Evolutionary conservation across 2,329 filamentous ascomycete genomes (phyloP).

Genomic region (Bimuria novae-zelandiae): DNA sequence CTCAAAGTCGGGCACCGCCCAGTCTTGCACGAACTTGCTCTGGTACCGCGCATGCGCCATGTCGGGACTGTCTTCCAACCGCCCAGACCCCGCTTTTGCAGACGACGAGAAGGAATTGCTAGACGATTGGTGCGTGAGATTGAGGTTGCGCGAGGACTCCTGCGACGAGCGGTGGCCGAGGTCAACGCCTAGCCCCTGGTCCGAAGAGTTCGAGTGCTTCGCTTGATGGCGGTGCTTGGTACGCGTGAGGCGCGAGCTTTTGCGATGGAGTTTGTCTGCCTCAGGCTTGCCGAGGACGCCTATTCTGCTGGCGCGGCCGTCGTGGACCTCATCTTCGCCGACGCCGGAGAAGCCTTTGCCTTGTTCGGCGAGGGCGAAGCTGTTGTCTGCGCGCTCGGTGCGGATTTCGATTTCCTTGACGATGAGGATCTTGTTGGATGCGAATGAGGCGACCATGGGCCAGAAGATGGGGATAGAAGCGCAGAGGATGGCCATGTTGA

Average conservation of each 20-base stretch:
- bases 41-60: conserved; percentile 12
- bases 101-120: conserved; percentile 5
- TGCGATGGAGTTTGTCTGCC: not conserved
- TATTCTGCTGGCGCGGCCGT: conserved; percentile 14
- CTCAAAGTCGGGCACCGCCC: conserved; percentile 23
- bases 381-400: conserved; percentile 26
- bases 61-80: conserved; percentile 1
- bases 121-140: conserved; percentile 9
- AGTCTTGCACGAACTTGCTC: conserved; percentile 20
- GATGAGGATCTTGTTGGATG: conserved; percentile 44
- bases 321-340: conserved; percentile 4
- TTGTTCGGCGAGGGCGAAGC: conserved; percentile 25
- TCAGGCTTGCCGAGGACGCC: conserved; percentile 21
- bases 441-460: conserved; percentile 39
- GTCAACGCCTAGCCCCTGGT: conserved; percentile 17
- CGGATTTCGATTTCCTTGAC: conserved; percentile 46
- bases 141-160: conserved; percentile 33
- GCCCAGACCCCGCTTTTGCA: not conserved
- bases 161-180: conserved; percentile 21
- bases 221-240: conserved; percentile 11
- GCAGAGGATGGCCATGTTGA: conserved; percentile 45
- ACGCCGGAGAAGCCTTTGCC: conserved; percentile 10
- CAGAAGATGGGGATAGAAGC: conserved; percentile 47
- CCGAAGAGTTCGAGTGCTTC: conserved; percentile 17
- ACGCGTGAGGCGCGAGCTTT: conserved; percentile 1